These are phyloP conservation scores for Capillidium heterosporum DNA, from an alignment of 371 early-diverging fungal genomes.

Conservation along the genomic window DNA sequence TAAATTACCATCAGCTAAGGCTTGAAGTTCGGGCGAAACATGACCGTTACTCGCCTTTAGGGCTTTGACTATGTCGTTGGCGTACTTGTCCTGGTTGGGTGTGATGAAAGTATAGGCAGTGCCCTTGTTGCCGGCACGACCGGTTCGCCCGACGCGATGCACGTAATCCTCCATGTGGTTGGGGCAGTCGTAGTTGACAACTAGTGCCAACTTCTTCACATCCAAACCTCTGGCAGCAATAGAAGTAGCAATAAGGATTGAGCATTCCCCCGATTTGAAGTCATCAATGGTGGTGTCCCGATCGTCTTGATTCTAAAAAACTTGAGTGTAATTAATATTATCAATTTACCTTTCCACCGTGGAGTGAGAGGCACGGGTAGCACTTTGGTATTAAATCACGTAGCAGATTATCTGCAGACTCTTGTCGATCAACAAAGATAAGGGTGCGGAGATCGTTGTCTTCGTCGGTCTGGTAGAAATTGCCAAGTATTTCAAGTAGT, in stretches of 20 bases:
- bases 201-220: background rate
- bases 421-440: background rate
- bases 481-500: background rate
- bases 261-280: slow-evolving; percentile 85
- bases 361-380: slow-evolving; percentile 63
- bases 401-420: background rate
- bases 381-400: background rate
- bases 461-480: background rate
- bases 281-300: slow-evolving; percentile 75
- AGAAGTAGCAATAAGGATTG: slow-evolving; percentile 11
- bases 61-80: slow-evolving; percentile 85
- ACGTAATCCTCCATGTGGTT: slow-evolving; percentile 19
- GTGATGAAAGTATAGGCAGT: slow-evolving; percentile 13
- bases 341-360: too few relatives aligned
- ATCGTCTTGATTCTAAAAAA: slow-evolving; percentile 84
- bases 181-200: slow-evolving; percentile 20
- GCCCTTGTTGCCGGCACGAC: background rate
- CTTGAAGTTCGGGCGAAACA: slow-evolving; percentile 60
- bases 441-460: background rate
- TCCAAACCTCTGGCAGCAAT: background rate
- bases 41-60: slow-evolving; percentile 51
- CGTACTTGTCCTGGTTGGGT: slow-evolving; percentile 82
- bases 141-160: background rate
- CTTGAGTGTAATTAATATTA: slow-evolving; percentile 88
- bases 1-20: slow-evolving; percentile 36